Conservation (phyloP, 2,329 filamentous ascomycete species). For the Monilinia vaccinii-corymbosi region DNA sequence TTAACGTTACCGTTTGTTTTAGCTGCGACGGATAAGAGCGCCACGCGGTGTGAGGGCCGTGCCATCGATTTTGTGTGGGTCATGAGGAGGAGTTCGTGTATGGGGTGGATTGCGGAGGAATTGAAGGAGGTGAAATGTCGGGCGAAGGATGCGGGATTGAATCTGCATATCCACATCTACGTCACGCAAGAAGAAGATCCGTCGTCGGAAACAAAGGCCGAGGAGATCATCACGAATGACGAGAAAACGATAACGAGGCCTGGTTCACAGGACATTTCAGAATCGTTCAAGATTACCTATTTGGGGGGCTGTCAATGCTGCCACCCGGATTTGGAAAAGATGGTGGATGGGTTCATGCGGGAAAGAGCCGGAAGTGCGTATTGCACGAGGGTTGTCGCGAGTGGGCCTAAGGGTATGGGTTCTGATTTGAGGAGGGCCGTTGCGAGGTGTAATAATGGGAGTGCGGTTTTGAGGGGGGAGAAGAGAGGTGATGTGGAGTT, state of each 20-base stretch:
- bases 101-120: conserved; percentile 50
- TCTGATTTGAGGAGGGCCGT: conserved; percentile 46
- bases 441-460: conserved; percentile 42
- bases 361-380: conserved; percentile 35
- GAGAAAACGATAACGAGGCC: background rate
- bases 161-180: conserved; percentile 46
- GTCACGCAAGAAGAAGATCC: conserved; percentile 36
- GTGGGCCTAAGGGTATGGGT: conserved; percentile 52
- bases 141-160: conserved; percentile 31
- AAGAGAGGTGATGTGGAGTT: conserved; percentile 47
- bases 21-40: conserved; percentile 30
- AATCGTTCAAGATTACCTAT: background rate
- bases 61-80: conserved; percentile 57
- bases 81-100: conserved; percentile 44
- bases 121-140: conserved; percentile 38
- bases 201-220: background rate
- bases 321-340: conserved; percentile 19
- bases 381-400: conserved; percentile 47
- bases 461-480: conserved; percentile 45
- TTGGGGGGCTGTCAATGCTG: background rate
- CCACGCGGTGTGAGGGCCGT: background rate
- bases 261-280: background rate
- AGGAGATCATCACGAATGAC: background rate
- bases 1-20: conserved; percentile 46
- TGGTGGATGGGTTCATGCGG: conserved; percentile 42